Evolutionary conservation across 495 filamentous ascomycete species (phyloP).

Genomic region (Penicillium coffeae): DNA sequence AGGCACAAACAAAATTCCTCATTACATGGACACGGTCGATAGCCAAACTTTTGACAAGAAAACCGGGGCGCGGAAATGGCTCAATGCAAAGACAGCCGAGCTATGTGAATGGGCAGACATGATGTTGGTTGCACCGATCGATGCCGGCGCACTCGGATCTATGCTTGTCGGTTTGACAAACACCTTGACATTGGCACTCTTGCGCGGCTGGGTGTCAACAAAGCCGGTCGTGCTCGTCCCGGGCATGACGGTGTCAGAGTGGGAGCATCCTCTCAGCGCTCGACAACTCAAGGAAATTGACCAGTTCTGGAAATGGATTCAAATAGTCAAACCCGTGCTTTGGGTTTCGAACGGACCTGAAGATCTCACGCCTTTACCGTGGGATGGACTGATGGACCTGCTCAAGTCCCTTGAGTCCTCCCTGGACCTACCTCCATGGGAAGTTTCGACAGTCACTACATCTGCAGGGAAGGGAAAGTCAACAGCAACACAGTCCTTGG

Average conservation of each 20-base stretch:
- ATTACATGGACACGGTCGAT: slow-evolving; percentile 48
- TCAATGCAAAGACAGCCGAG: slow-evolving; percentile 58
- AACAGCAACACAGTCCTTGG: slow-evolving; percentile 4
- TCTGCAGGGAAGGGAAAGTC: neutral
- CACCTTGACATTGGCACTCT: slow-evolving; percentile 65
- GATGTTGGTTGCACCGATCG: slow-evolving; percentile 76
- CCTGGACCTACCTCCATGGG: slow-evolving; percentile 26
- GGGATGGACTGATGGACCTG: slow-evolving; percentile 64
- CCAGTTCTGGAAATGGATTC: slow-evolving; percentile 78
- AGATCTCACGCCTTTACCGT: slow-evolving; percentile 50
- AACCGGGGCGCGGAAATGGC: slow-evolving; percentile 43
- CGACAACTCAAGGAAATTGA: slow-evolving; percentile 77
- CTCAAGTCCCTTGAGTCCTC: slow-evolving; percentile 60
- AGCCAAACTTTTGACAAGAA: slow-evolving; percentile 45
- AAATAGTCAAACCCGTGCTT: slow-evolving; percentile 64
- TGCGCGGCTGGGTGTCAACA: slow-evolving; percentile 77
- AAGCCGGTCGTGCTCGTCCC: slow-evolving; percentile 81
- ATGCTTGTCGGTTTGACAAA: slow-evolving; percentile 79
- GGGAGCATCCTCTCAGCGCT: slow-evolving; percentile 81
- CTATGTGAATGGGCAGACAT: slow-evolving; percentile 85
- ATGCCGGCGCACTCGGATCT: slow-evolving; percentile 72
- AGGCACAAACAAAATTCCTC: slow-evolving; percentile 41
- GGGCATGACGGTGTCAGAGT: slow-evolving; percentile 76
- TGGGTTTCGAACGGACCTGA: slow-evolving; percentile 62
- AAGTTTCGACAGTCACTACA: slow-evolving; percentile 1